Percentiles rank a stretch among this genome's conserved stretches.
phyloP scores from a whole-genome alignment of 495 filamentous ascomycete genomes.

The Aspergillus carlsbadensis region DNA sequence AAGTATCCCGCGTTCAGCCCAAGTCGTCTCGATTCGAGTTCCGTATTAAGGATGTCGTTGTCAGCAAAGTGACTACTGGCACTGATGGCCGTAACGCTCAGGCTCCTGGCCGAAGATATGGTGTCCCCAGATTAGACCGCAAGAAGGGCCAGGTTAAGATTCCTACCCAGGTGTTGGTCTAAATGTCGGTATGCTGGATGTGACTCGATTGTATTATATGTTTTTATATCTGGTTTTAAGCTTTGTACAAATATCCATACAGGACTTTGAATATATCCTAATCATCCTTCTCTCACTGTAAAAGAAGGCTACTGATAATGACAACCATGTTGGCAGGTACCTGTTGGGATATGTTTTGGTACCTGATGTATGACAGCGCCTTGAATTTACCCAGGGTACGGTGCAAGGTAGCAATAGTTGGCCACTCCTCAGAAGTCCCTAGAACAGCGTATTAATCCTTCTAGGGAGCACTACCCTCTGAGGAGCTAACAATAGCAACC shows the following conservation, averaged over 20 bases:
- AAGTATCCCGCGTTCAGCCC: constrained; percentile 40
- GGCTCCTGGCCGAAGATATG: constrained; percentile 66
- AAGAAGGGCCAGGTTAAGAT: constrained; percentile 76
- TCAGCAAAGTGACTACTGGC: constrained; percentile 59
- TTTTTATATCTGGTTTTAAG: not conserved
- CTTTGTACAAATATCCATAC: constrained; percentile 3
- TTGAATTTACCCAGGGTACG: no score
- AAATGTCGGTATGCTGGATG: not conserved
- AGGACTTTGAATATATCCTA: constrained; percentile 5
- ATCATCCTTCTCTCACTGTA: no score
- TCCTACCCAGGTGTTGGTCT: constrained; percentile 58
- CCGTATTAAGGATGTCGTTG: constrained; percentile 64
- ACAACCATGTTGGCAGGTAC: no score
- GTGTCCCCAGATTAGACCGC: constrained; percentile 65
- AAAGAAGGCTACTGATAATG: no score
- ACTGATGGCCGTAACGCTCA: constrained; percentile 54
- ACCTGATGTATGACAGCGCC: no score
- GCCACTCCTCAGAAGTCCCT: no score
- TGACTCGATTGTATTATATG: not conserved
- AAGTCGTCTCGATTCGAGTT: constrained; percentile 73
- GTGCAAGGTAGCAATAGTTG: no score
- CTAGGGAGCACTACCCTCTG: no score
- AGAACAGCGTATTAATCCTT: no score
- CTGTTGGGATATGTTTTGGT: no score
- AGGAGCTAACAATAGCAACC: no score